These are phyloP conservation scores for Starmera dryadoides DNA, from an alignment of 805 yeast species.

Conservation along the genomic window DNA sequence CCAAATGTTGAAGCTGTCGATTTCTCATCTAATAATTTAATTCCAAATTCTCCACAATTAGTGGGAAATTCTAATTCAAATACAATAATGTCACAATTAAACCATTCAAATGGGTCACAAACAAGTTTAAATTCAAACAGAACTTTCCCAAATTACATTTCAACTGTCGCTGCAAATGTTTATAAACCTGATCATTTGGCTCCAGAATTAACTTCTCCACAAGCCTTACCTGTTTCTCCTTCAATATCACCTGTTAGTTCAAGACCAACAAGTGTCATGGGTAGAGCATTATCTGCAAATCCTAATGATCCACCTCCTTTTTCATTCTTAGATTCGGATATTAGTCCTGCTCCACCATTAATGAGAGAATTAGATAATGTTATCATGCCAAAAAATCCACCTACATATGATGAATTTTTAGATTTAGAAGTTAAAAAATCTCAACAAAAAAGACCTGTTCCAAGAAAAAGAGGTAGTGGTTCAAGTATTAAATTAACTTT, in stretches of 20 bases:
- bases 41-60: no score
- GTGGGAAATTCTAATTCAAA: no score
- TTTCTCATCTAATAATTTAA: conserved; percentile 12
- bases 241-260: conserved; percentile 33
- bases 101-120: conserved; percentile 20
- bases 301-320: no score
- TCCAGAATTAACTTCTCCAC: conserved; percentile 49
- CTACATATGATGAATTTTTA: conserved; percentile 25
- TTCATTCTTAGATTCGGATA: conserved; percentile 42
- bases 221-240: conserved; percentile 56
- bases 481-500: conserved; percentile 6
- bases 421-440: conserved; percentile 3
- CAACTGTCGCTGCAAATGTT: conserved; percentile 36
- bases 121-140: conserved; percentile 28
- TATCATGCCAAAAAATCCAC: conserved; percentile 24
- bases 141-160: conserved; percentile 10
- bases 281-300: no score
- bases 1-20: conserved; percentile 48
- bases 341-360: conserved; percentile 25
- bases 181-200: conserved; percentile 47
- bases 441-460: not conserved
- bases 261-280: conserved; percentile 46
- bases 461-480: not conserved
- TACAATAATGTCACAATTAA: conserved; percentile 19
- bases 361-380: conserved; percentile 8